A percentile compares a stretch with the other conserved stretches of the same genome.
These are phyloP conservation scores for Acacia pycnantha DNA, from an alignment of 331 rosid genomes.

Conservation along the genomic window DNA sequence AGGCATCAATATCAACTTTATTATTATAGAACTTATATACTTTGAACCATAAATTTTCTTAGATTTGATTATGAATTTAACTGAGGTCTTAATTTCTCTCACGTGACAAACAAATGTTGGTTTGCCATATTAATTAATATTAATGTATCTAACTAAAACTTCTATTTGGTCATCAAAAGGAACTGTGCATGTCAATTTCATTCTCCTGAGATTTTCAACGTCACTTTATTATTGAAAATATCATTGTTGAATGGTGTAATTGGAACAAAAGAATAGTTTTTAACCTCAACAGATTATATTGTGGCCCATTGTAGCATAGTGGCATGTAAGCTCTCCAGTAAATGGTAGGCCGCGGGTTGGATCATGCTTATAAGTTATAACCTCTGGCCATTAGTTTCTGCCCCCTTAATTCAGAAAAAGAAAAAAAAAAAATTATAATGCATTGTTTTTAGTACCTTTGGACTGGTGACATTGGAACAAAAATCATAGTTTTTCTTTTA, in stretches of 20 bases:
- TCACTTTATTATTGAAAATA: not conserved
- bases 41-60: not conserved
- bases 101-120: not conserved
- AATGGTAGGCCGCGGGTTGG: not conserved
- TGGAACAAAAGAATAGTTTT: not conserved
- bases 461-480: not conserved
- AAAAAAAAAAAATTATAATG: not conserved
- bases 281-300: not conserved
- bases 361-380: too few relatives aligned
- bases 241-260: not conserved
- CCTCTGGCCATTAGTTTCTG: too few relatives aligned
- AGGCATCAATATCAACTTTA: constrained; percentile 14
- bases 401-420: too few relatives aligned
- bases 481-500: not conserved
- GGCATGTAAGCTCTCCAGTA: not conserved
- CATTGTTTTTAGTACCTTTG: not conserved
- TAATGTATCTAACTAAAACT: not conserved
- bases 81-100: not conserved
- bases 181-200: not conserved
- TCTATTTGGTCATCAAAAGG: not conserved
- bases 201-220: not conserved
- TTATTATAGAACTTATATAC: not conserved
- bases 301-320: not conserved
- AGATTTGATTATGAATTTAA: not conserved
- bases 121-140: not conserved